phyloP scores from a whole-genome alignment of 1,139 yeast genomes.

The Suhomyces terraborum region DNA sequence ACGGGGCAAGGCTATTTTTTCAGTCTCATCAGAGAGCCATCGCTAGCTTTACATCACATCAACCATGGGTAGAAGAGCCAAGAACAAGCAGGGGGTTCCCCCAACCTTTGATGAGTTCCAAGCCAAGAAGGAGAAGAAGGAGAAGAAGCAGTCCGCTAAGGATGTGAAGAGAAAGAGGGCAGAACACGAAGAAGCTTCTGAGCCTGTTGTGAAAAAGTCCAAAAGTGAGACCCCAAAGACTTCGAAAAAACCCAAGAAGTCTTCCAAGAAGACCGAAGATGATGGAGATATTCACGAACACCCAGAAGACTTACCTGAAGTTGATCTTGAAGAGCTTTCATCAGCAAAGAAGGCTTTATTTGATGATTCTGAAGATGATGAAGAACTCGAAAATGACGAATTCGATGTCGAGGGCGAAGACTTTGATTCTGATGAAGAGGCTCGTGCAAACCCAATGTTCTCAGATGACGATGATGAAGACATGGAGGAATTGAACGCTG shows the following conservation, averaged over 20 bases:
- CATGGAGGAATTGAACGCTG: slow-evolving; percentile 75
- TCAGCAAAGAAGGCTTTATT: slow-evolving; percentile 73
- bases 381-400: slow-evolving; percentile 34
- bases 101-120: slow-evolving; percentile 84
- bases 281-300: slow-evolving; percentile 37
- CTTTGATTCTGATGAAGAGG: slow-evolving; percentile 57
- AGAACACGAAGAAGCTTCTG: slow-evolving; percentile 18
- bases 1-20: slow-evolving; percentile 8
- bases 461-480: slow-evolving; percentile 89
- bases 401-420: slow-evolving; percentile 46
- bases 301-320: slow-evolving; percentile 51
- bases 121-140: slow-evolving; percentile 54
- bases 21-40: slow-evolving; percentile 10
- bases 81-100: slow-evolving; percentile 88
- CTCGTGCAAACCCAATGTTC: slow-evolving; percentile 71
- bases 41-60: not conserved
- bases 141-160: slow-evolving; percentile 45
- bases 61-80: slow-evolving; percentile 87
- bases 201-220: slow-evolving; percentile 28
- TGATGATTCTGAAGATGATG: slow-evolving; percentile 63
- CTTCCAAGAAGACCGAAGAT: slow-evolving; percentile 26
- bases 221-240: slow-evolving; percentile 23
- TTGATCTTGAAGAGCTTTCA: slow-evolving; percentile 62
- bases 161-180: slow-evolving; percentile 25
- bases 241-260: slow-evolving; percentile 17